A percentile compares a stretch with the other conserved stretches of the same genome.
Conservation (phyloP, 1,284 basidiomycete species). For the Ceratobasidium sp. region DNA sequence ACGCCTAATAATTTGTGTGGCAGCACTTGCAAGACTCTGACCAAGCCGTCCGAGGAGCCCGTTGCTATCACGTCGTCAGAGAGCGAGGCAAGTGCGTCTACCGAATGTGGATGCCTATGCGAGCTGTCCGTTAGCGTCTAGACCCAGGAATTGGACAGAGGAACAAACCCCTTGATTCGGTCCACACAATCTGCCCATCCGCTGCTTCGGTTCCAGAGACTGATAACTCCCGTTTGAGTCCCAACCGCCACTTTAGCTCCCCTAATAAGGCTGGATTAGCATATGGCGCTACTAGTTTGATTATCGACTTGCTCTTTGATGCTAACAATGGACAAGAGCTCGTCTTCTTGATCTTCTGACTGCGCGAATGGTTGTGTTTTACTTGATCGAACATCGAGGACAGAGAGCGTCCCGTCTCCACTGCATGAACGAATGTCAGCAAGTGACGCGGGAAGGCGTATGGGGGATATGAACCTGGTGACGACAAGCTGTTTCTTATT, state of each 20-base stretch:
- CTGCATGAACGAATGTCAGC: slow-evolving; percentile 52
- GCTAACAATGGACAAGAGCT: slow-evolving; percentile 81
- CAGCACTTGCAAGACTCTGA: slow-evolving; percentile 87
- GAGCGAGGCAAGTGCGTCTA: slow-evolving; percentile 70
- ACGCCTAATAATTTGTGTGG: slow-evolving; percentile 91
- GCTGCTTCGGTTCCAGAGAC: slow-evolving; percentile 84
- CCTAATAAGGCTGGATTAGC: slow-evolving; percentile 51
- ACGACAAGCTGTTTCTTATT: slow-evolving; percentile 85
- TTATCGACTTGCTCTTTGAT: slow-evolving; percentile 71
- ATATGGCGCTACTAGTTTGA: background rate
- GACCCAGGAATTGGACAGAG: background rate
- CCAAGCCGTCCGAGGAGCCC: slow-evolving; percentile 90
- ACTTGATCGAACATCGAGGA: slow-evolving; percentile 85
- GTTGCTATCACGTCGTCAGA: slow-evolving; percentile 77
- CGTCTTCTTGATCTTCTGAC: slow-evolving; percentile 96
- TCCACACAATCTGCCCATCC: slow-evolving; percentile 95
- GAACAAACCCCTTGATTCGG: slow-evolving; percentile 78
- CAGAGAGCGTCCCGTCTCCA: slow-evolving; percentile 89
- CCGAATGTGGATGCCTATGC: slow-evolving; percentile 80
- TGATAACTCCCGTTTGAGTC: slow-evolving; percentile 89
- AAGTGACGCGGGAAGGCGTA: slow-evolving; percentile 19
- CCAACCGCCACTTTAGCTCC: slow-evolving; percentile 85
- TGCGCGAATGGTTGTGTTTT: slow-evolving; percentile 75
- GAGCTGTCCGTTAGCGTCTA: background rate
- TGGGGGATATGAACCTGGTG: slow-evolving; percentile 68